A percentile compares a stretch with the other conserved stretches of the same genome.
Conservation (phyloP, 768 basidiomycete genomes). For the Tulasnella sp. region DNA sequence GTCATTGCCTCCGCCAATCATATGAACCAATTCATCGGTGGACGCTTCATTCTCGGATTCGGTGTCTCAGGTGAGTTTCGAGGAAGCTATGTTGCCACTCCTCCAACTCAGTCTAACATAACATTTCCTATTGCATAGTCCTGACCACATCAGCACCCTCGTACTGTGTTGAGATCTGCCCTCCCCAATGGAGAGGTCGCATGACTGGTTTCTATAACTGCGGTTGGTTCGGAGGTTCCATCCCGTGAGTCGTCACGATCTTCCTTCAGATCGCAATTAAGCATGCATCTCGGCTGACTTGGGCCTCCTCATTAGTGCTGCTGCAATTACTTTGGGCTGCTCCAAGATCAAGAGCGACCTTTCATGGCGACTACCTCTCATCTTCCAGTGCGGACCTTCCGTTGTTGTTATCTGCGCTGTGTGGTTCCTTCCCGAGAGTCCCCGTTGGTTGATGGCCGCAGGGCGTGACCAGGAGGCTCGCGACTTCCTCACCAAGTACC, state of each 20-base stretch:
- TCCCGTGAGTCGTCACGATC: conserved; percentile 10
- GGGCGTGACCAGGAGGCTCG: conserved; percentile 41
- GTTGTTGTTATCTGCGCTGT: conserved; percentile 28
- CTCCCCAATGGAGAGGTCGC: conserved; percentile 47
- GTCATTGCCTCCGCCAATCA: conserved; percentile 38
- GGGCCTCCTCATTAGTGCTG: not conserved
- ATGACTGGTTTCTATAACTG: conserved; percentile 39
- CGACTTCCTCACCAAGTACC: conserved; percentile 41
- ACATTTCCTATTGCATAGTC: conserved; percentile 11
- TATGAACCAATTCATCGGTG: conserved; percentile 40
- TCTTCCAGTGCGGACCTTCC: conserved; percentile 42
- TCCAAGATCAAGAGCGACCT: conserved; percentile 31
- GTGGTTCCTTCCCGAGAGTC: conserved; percentile 33
- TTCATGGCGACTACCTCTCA: conserved; percentile 44
- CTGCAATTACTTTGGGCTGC: conserved; percentile 22
- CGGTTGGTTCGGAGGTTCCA: conserved; percentile 20
- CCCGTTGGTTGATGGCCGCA: conserved; percentile 44
- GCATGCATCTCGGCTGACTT: not conserved
- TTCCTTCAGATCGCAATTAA: conserved; percentile 7
- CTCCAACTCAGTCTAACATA: not conserved
- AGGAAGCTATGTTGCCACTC: not conserved
- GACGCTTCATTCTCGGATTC: conserved; percentile 42
- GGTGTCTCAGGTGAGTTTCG: conserved; percentile 31
- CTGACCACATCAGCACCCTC: conserved; percentile 29
- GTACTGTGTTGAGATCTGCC: conserved; percentile 49